Conservation (phyloP, 2,329 filamentous ascomycete genomes). For the Penicillium concentricum region DNA sequence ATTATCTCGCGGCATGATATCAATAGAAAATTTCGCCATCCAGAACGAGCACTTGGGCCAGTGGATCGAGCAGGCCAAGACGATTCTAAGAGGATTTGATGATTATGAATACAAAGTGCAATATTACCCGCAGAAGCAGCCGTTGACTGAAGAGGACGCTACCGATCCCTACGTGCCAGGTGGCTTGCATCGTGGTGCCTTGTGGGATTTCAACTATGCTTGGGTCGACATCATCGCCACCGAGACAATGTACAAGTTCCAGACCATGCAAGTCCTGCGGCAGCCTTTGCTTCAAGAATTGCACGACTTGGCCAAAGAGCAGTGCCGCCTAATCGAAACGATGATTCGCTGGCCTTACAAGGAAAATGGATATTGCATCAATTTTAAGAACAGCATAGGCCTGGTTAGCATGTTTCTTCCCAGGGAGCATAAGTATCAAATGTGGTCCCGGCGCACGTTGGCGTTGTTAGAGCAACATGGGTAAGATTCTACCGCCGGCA, state of each 20-base stretch:
- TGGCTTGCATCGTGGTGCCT: constrained; percentile 65
- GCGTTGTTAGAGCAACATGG: constrained; percentile 75
- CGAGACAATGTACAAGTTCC: constrained; percentile 76
- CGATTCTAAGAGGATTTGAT: constrained; percentile 62
- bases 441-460: constrained; percentile 79
- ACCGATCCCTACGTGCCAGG: constrained; percentile 71
- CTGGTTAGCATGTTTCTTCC: constrained; percentile 79
- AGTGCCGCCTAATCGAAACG: constrained; percentile 76
- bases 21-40: constrained; percentile 61
- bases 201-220: constrained; percentile 74
- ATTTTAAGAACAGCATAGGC: constrained; percentile 72
- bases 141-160: constrained; percentile 62
- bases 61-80: constrained; percentile 41
- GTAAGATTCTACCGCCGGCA: constrained; percentile 50
- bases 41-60: constrained; percentile 59
- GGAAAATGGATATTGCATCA: constrained; percentile 68
- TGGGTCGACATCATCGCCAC: constrained; percentile 76
- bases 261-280: constrained; percentile 60
- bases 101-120: constrained; percentile 63
- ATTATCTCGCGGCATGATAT: constrained; percentile 63
- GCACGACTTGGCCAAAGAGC: constrained; percentile 62
- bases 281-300: constrained; percentile 56
- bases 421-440: constrained; percentile 66
- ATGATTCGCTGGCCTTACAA: constrained; percentile 70
- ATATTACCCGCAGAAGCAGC: constrained; percentile 58